Evolutionary conservation across 2,329 filamentous ascomycete species (phyloP).

Genomic region (Aspergillus neoniger): DNA sequence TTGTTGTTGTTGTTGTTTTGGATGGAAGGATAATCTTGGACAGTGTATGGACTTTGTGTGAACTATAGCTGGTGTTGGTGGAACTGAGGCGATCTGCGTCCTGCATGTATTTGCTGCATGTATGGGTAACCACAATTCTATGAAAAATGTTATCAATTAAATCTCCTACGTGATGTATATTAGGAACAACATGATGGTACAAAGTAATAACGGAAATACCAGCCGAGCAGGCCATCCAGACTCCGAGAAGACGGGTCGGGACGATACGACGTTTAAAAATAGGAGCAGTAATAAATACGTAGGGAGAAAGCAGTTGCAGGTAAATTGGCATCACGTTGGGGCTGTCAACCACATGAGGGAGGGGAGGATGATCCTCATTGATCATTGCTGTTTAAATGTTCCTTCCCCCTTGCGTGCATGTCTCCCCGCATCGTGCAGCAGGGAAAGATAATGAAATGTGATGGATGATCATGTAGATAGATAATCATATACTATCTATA

Average conservation of each 20-base stretch:
- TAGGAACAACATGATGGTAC: too few species aligned
- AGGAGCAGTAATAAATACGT: neutral
- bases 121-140: neutral
- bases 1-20: neutral
- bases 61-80: constrained; percentile 19
- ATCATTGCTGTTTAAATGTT: neutral
- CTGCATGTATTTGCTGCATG: constrained; percentile 16
- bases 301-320: neutral
- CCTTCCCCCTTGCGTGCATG: neutral
- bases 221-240: neutral
- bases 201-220: neutral
- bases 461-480: too few species aligned
- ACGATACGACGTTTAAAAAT: neutral
- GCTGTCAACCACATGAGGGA: neutral
- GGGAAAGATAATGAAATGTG: too few species aligned
- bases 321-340: neutral
- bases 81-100: constrained; percentile 16
- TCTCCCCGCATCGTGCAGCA: neutral
- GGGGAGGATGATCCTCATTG: neutral
- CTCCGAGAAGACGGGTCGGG: neutral
- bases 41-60: constrained; percentile 8
- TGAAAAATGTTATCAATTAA: too few species aligned
- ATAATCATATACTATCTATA: too few species aligned
- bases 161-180: too few species aligned
- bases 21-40: neutral